Evolutionary conservation across 2,329 filamentous ascomycete genomes (phyloP).

Genomic region (Ophiostoma triangulosporum): DNA sequence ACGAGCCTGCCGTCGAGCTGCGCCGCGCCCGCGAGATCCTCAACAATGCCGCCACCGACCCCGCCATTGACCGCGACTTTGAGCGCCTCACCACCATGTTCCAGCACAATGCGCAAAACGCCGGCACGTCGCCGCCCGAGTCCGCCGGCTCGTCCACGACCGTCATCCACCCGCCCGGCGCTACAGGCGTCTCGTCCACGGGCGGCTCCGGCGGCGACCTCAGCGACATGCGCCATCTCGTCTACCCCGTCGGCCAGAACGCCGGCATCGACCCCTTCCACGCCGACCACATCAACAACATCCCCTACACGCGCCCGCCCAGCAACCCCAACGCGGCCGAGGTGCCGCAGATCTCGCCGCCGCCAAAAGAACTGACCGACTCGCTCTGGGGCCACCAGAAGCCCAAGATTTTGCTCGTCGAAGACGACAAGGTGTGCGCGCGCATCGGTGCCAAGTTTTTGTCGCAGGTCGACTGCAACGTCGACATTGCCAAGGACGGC

Average conservation of each 20-base stretch:
- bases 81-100: slow-evolving; percentile 42
- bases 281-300: slow-evolving; percentile 86
- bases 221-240: slow-evolving; percentile 49
- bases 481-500: slow-evolving; percentile 68
- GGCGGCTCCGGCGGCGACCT: slow-evolving; percentile 39
- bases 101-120: slow-evolving; percentile 21
- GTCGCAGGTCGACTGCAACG: slow-evolving; percentile 49
- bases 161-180: slow-evolving; percentile 34
- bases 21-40: slow-evolving; percentile 44
- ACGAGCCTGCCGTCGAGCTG: slow-evolving; percentile 36
- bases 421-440: slow-evolving; percentile 59
- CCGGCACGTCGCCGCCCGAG: slow-evolving; percentile 32
- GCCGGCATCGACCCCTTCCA: slow-evolving; percentile 93
- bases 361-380: slow-evolving; percentile 24
- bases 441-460: slow-evolving; percentile 57
- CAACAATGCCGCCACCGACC: slow-evolving; percentile 37
- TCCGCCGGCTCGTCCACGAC: slow-evolving; percentile 33
- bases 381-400: slow-evolving; percentile 46
- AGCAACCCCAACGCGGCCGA: slow-evolving; percentile 38
- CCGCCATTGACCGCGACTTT: slow-evolving; percentile 39
- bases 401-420: slow-evolving; percentile 79
- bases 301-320: slow-evolving; percentile 68
- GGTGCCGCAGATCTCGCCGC: slow-evolving; percentile 26
- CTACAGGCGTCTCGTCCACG: slow-evolving; percentile 23
- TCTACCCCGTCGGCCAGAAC: slow-evolving; percentile 82